A percentile compares a stretch with the other conserved stretches of the same genome.
phyloP scores from a whole-genome alignment of 1,284 basidiomycete genomes.

The Apiotrichum porosum region DNA sequence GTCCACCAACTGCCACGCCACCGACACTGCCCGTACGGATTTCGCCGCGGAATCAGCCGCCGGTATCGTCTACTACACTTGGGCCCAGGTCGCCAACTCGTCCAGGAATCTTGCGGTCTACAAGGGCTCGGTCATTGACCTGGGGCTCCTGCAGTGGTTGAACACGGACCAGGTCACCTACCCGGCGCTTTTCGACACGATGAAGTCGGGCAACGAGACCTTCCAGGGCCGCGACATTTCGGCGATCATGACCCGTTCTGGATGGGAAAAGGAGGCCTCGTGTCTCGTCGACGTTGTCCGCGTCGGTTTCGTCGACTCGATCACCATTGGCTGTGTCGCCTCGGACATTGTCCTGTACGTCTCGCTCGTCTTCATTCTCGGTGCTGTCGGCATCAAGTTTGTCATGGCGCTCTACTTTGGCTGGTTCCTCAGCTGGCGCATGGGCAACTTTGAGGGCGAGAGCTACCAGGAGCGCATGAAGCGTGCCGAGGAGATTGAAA shows the following conservation, averaged over 20 bases:
- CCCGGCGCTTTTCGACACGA: slow-evolving; percentile 72
- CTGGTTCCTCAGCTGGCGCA: slow-evolving; percentile 93
- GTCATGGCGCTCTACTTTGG: slow-evolving; percentile 93
- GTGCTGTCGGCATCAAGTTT: slow-evolving; percentile 93
- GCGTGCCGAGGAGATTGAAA: slow-evolving; percentile 85
- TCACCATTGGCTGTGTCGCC: slow-evolving; percentile 90
- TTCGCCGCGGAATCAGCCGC: slow-evolving; percentile 52
- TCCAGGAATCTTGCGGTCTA: slow-evolving; percentile 81
- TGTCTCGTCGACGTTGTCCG: slow-evolving; percentile 82
- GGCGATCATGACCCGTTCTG: slow-evolving; percentile 67
- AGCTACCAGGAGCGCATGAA: slow-evolving; percentile 82
- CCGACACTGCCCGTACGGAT: slow-evolving; percentile 54
- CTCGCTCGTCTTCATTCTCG: slow-evolving; percentile 94
- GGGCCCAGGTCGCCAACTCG: slow-evolving; percentile 71
- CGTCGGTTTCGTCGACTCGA: slow-evolving; percentile 90
- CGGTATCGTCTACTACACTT: slow-evolving; percentile 89
- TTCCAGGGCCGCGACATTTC: slow-evolving; percentile 82
- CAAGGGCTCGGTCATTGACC: slow-evolving; percentile 81
- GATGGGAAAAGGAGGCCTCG: slow-evolving; percentile 58
- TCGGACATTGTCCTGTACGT: slow-evolving; percentile 91
- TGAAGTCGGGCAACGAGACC: slow-evolving; percentile 65
- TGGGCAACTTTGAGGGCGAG: slow-evolving; percentile 90
- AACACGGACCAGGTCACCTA: slow-evolving; percentile 70
- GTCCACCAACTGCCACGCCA: slow-evolving; percentile 67
- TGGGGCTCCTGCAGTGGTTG: slow-evolving; percentile 78